Conservation (phyloP, 768 basidiomycete genomes). For the Russula abietina region DNA sequence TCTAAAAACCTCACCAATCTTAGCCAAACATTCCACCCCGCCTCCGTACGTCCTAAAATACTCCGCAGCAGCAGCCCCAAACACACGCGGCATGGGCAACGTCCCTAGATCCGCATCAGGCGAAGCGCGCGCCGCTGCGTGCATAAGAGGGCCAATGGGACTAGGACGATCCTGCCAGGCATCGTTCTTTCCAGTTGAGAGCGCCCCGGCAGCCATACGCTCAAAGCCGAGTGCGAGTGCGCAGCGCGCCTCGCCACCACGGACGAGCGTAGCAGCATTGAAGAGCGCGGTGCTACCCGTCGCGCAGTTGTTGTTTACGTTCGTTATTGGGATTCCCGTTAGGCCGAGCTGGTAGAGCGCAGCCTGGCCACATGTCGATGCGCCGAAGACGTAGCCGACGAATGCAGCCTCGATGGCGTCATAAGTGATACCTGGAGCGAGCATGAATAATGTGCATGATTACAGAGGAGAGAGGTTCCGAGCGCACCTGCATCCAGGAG, state of each 20-base stretch:
- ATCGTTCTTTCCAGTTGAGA: slow-evolving; percentile 39
- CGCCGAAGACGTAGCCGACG: slow-evolving; percentile 76
- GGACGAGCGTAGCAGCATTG: slow-evolving; percentile 65
- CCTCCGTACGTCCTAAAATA: slow-evolving; percentile 74
- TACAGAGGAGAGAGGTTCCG: neutral
- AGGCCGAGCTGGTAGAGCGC: slow-evolving; percentile 79
- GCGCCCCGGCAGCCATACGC: slow-evolving; percentile 71
- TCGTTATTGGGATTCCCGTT: slow-evolving; percentile 77
- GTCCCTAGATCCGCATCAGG: slow-evolving; percentile 59
- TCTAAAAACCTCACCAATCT: slow-evolving; percentile 51
- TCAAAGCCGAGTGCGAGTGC: slow-evolving; percentile 83
- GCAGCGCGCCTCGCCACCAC: slow-evolving; percentile 64
- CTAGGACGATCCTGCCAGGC: slow-evolving; percentile 48
- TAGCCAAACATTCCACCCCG: slow-evolving; percentile 58
- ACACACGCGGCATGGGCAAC: slow-evolving; percentile 64
- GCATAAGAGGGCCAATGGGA: slow-evolving; percentile 44
- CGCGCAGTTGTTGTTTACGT: slow-evolving; percentile 86
- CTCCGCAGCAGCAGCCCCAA: slow-evolving; percentile 66
- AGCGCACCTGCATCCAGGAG: slow-evolving; percentile 70
- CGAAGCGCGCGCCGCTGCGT: slow-evolving; percentile 43
- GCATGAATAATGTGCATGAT: neutral
- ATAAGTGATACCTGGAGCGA: slow-evolving; percentile 65
- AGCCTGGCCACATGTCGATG: slow-evolving; percentile 75
- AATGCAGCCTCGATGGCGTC: slow-evolving; percentile 67
- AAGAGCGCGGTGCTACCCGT: slow-evolving; percentile 76